A percentile compares a stretch with the other conserved stretches of the same genome.
These are phyloP conservation scores for Graphiopsis chlorocephala DNA, from an alignment of 2,329 filamentous ascomycete genomes.

Conservation along the genomic window DNA sequence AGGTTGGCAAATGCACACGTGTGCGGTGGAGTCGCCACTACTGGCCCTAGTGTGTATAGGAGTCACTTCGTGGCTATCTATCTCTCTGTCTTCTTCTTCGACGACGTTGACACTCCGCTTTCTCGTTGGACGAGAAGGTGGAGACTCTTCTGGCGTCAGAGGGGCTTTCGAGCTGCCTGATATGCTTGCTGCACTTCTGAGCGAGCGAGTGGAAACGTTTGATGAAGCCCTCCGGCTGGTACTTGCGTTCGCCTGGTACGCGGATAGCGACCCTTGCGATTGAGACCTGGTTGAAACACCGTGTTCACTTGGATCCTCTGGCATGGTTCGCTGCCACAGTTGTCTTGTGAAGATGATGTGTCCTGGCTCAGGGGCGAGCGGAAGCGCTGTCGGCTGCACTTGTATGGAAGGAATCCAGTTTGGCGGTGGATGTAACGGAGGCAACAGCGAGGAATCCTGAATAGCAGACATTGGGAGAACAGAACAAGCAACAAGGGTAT, in stretches of 20 bases:
- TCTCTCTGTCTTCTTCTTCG: slow-evolving; percentile 32
- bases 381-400: slow-evolving; percentile 25
- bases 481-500: slow-evolving; percentile 18
- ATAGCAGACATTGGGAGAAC: slow-evolving; percentile 31
- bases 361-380: slow-evolving; percentile 22
- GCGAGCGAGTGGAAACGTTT: slow-evolving; percentile 31
- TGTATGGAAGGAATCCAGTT: slow-evolving; percentile 27
- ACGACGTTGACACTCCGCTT: slow-evolving; percentile 33
- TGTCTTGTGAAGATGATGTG: slow-evolving; percentile 38
- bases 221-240: slow-evolving; percentile 30
- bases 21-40: slow-evolving; percentile 43
- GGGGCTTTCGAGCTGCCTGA: slow-evolving; percentile 31
- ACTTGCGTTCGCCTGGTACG: slow-evolving; percentile 17
- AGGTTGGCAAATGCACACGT: slow-evolving; percentile 67
- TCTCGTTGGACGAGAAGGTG: slow-evolving; percentile 32
- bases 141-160: slow-evolving; percentile 37
- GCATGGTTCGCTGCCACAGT: slow-evolving; percentile 38
- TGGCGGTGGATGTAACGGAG: slow-evolving; percentile 16
- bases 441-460: slow-evolving; percentile 14
- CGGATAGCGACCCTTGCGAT: slow-evolving; percentile 19
- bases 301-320: slow-evolving; percentile 29
- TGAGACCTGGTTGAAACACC: slow-evolving; percentile 34
- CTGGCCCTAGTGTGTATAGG: slow-evolving; percentile 31
- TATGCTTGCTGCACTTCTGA: slow-evolving; percentile 30
- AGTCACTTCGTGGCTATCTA: slow-evolving; percentile 24